A percentile compares a stretch with the other conserved stretches of the same genome.
phyloP scores from a whole-genome alignment of 1,139 yeast species.

The Blastobotrys illinoisensis region DNA sequence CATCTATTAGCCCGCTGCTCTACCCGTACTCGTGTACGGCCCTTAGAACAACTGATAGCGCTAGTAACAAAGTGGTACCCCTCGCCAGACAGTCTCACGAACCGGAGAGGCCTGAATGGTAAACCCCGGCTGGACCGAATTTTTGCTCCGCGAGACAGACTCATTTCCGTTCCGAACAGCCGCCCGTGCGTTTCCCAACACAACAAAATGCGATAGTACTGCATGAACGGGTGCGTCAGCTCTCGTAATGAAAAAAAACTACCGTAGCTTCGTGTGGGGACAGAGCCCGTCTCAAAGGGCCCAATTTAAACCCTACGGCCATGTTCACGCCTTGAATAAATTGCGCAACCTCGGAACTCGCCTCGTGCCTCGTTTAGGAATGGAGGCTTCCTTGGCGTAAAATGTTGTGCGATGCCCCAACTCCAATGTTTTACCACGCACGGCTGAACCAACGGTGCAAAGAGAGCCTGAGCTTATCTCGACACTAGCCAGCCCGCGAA shows the following conservation, averaged over 20 bases:
- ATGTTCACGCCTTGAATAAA: background rate
- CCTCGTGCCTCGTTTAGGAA: no score
- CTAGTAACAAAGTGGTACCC: no score
- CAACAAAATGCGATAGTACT: background rate
- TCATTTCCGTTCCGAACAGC: background rate
- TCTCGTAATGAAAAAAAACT: background rate
- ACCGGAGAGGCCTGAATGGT: no score
- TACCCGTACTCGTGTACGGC: no score
- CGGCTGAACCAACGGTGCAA: background rate
- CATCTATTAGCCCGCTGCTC: background rate
- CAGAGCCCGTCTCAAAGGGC: background rate
- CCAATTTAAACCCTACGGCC: background rate
- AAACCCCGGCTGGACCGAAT: background rate
- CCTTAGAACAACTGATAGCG: no score
- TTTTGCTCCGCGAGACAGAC: background rate
- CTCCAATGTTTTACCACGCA: background rate
- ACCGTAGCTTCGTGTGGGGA: background rate
- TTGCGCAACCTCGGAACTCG: no score
- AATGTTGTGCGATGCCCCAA: background rate
- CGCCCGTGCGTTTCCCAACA: background rate
- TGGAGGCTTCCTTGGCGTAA: no score
- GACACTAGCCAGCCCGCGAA: background rate
- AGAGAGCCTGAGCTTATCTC: background rate
- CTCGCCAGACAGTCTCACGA: no score
- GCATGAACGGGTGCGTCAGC: background rate